Evolutionary conservation across 371 early-diverging fungal genomes (phyloP).

Genomic region (Lichtheimia hyalospora): DNA sequence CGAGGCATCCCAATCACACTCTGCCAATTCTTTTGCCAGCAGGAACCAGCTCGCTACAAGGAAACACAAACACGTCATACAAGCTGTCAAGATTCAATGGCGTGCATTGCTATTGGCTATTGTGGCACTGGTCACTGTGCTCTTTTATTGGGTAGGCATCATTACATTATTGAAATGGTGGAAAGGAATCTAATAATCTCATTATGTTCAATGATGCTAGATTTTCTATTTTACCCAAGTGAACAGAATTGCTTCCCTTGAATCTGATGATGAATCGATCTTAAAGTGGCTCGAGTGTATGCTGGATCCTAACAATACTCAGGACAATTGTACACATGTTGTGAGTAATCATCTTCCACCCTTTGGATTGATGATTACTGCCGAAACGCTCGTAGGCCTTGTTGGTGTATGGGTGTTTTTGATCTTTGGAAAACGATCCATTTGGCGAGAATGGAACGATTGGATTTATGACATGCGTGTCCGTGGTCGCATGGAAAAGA

Average conservation of each 20-base stretch:
- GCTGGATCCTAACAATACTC: conserved; percentile 34
- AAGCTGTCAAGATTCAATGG: conserved; percentile 70
- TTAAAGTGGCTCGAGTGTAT: conserved; percentile 55
- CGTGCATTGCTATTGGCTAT: conserved; percentile 62
- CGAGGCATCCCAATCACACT: conserved; percentile 50
- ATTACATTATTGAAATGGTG: neutral
- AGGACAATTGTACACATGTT: conserved; percentile 37
- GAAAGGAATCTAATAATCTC: neutral
- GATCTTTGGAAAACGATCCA: conserved; percentile 60
- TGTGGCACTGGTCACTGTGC: conserved; percentile 44
- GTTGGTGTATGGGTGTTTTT: conserved; percentile 59
- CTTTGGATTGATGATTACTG: conserved; percentile 55
- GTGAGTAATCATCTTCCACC: conserved; percentile 49
- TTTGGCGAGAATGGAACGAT: conserved; percentile 60
- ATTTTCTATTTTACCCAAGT: conserved; percentile 62
- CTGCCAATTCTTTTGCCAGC: conserved; percentile 29
- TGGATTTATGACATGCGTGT: conserved; percentile 45
- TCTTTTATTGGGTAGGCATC: conserved; percentile 50
- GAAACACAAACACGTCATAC: conserved; percentile 56
- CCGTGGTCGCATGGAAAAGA: conserved; percentile 38
- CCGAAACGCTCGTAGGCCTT: conserved; percentile 56
- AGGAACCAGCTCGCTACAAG: conserved; percentile 40
- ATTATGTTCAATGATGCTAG: conserved; percentile 4
- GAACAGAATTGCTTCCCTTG: conserved; percentile 30
- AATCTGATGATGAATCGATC: conserved; percentile 21